Conservation (phyloP, 208 protist species). For the Giardia muris region DNA sequence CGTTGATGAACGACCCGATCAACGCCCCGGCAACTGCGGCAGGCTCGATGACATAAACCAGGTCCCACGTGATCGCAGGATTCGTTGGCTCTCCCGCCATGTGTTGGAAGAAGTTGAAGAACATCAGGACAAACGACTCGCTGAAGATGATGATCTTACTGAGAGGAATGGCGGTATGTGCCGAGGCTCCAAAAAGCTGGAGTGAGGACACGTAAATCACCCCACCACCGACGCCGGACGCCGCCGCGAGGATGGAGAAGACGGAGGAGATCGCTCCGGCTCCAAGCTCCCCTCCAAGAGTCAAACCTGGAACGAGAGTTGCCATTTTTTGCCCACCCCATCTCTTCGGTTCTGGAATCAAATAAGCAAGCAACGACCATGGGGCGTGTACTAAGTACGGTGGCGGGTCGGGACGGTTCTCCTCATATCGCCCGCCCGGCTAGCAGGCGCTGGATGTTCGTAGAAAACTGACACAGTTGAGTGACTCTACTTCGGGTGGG, state of each 20-base stretch:
- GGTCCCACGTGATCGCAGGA: constrained; percentile 7
- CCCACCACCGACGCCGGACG: constrained; percentile 19
- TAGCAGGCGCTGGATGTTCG: not conserved
- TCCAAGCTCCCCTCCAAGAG: not conserved
- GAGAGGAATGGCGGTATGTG: not conserved
- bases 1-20: not conserved
- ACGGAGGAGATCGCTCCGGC: not conserved
- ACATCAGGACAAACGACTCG: not conserved
- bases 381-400: not conserved
- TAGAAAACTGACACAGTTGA: not conserved
- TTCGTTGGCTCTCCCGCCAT: not conserved
- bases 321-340: not conserved
- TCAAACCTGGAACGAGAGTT: not conserved
- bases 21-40: not conserved
- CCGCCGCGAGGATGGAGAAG: constrained; percentile 5
- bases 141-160: constrained; percentile 10
- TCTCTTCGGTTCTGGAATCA: not conserved
- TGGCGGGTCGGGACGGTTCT: not conserved
- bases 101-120: not conserved
- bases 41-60: constrained; percentile 5
- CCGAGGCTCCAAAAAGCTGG: not conserved
- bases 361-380: not conserved
- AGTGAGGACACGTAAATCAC: not conserved
- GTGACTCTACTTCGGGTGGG: not conserved
- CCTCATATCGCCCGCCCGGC: not conserved